phyloP scores from a whole-genome alignment of 2,329 filamentous ascomycete genomes.

The Exophiala sideris region DNA sequence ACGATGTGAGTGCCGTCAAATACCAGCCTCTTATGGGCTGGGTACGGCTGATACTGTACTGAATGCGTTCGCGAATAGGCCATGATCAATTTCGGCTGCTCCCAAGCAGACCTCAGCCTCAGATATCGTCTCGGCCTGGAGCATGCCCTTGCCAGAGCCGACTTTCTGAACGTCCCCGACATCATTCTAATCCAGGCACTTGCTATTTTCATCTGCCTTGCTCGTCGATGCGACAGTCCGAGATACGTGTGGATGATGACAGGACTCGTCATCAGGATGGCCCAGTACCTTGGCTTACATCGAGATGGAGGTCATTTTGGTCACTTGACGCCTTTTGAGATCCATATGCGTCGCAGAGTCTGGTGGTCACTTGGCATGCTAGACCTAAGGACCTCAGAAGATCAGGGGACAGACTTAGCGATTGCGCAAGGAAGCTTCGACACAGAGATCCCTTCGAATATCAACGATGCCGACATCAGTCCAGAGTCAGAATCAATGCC shows the following conservation, averaged over 20 bases:
- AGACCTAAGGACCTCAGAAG: conserved; percentile 59
- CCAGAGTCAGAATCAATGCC: conserved; percentile 50
- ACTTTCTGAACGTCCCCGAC: conserved; percentile 55
- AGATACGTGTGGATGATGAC: conserved; percentile 44
- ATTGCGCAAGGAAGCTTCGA: conserved; percentile 58
- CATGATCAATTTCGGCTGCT: conserved; percentile 36
- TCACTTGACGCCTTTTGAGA: conserved; percentile 51
- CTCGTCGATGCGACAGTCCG: conserved; percentile 48
- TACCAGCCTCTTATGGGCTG: background rate
- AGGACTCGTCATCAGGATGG: conserved; percentile 40
- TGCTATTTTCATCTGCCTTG: conserved; percentile 53
- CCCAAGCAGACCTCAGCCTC: conserved; percentile 45
- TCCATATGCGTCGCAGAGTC: conserved; percentile 36
- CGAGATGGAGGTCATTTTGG: conserved; percentile 52
- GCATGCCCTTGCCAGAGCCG: conserved; percentile 54
- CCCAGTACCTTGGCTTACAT: conserved; percentile 33
- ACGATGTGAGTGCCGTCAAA: conserved; percentile 45
- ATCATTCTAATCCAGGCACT: conserved; percentile 55
- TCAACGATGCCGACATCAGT: conserved; percentile 48
- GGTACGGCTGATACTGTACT: conserved; percentile 1
- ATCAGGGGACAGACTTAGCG: conserved; percentile 60
- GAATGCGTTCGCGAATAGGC: conserved; percentile 4
- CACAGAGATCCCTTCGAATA: conserved; percentile 50
- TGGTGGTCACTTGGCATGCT: conserved; percentile 47
- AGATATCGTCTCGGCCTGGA: conserved; percentile 54